Percentiles rank a stretch among this genome's conserved stretches.
Evolutionary conservation across 2,329 filamentous ascomycete genomes (phyloP).

Genomic region (Fusarium sulawesiense): DNA sequence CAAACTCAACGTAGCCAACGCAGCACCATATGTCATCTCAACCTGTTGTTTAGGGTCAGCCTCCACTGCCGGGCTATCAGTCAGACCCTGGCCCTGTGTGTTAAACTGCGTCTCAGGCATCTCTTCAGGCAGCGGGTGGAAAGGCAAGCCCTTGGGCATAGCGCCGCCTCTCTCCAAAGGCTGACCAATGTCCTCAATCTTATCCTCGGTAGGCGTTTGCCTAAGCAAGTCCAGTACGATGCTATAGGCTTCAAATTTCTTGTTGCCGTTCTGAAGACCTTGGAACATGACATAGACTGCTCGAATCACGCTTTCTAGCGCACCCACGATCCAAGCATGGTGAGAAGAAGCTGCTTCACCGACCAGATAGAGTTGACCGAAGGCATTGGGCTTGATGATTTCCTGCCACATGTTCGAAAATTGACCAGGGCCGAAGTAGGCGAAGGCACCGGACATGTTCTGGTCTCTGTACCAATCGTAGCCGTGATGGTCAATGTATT

Average conservation of each 20-base stretch:
- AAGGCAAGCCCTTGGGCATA: background rate
- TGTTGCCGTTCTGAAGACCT: background rate
- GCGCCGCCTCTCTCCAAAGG: background rate
- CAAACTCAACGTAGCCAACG: background rate
- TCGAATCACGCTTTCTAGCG: conserved; percentile 36
- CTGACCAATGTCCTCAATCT: background rate
- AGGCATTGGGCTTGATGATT: conserved; percentile 40
- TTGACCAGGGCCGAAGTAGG: conserved; percentile 35
- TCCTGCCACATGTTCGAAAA: conserved; percentile 43
- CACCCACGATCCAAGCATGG: conserved; percentile 41
- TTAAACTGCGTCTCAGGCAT: background rate
- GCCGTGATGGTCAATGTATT: conserved; percentile 31
- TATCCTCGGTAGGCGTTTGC: background rate
- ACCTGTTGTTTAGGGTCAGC: background rate
- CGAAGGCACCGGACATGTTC: conserved; percentile 41
- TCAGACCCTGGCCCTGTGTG: background rate
- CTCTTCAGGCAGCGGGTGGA: background rate
- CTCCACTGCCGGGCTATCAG: background rate
- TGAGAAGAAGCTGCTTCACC: conserved; percentile 38
- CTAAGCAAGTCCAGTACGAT: background rate
- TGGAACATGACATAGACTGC: conserved; percentile 30
- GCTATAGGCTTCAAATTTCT: background rate
- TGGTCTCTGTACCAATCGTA: conserved; percentile 40
- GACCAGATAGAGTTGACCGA: conserved; percentile 35
- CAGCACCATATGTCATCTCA: background rate